Evolutionary conservation across 306 rosid species (phyloP).

Genomic region (Trichosanthes truncata): DNA sequence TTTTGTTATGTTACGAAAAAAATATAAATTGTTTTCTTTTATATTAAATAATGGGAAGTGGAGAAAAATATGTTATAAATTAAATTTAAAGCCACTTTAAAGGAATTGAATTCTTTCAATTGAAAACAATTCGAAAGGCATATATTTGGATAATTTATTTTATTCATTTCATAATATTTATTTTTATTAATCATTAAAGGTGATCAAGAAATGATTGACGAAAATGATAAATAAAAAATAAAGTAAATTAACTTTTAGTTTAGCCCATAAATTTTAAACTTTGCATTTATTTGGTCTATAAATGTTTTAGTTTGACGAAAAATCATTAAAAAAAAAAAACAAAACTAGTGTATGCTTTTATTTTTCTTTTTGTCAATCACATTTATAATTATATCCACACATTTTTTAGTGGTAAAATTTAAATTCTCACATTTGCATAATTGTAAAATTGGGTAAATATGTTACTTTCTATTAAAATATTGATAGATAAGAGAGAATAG

Average conservation of each 20-base stretch:
- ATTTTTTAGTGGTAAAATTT: too few species aligned
- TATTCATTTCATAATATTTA: background rate
- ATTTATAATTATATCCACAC: too few species aligned
- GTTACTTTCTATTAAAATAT: too few species aligned
- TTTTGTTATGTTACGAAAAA: background rate
- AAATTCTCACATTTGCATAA: too few species aligned
- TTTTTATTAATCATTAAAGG: background rate
- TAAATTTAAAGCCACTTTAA: background rate
- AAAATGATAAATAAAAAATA: background rate
- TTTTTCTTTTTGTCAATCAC: too few species aligned
- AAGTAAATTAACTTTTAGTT: background rate
- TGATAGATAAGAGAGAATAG: too few species aligned
- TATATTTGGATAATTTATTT: background rate
- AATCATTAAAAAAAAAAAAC: too few species aligned
- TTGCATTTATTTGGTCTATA: too few species aligned
- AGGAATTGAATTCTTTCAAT: background rate
- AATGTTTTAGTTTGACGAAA: background rate
- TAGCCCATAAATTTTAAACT: background rate
- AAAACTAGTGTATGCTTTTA: too few species aligned
- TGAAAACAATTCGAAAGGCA: background rate
- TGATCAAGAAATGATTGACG: background rate
- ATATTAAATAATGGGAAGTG: background rate
- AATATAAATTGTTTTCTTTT: background rate
- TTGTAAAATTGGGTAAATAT: too few species aligned
- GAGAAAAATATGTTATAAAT: background rate